A percentile compares a stretch with the other conserved stretches of the same genome.
These are phyloP conservation scores for Haematococcus lacustris DNA, from an alignment of 139 green algal genomes.

Conservation along the genomic window DNA sequence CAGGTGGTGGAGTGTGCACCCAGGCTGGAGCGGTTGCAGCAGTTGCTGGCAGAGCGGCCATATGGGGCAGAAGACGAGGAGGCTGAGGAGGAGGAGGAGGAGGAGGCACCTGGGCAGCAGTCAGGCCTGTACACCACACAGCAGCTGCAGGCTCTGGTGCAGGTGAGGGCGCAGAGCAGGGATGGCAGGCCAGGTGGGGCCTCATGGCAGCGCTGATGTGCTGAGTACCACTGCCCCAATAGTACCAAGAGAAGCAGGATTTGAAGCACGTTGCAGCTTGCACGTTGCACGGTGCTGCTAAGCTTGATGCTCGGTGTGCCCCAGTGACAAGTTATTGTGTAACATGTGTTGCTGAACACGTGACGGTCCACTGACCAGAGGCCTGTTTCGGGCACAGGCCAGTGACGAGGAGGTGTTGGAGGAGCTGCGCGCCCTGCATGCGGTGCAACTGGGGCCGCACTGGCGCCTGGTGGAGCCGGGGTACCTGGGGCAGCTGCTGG, in stretches of 20 bases:
- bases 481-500: constrained; percentile 47
- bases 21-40: constrained; percentile 16
- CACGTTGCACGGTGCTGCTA: too few species aligned
- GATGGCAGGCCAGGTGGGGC: background rate
- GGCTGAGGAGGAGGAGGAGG: constrained; percentile 9
- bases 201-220: background rate
- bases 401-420: constrained; percentile 34
- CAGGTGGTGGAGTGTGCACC: constrained; percentile 15
- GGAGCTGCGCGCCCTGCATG: constrained; percentile 24
- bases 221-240: background rate
- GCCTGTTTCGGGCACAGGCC: too few species aligned
- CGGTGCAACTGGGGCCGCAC: constrained; percentile 30
- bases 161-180: background rate
- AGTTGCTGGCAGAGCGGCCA: constrained; percentile 22
- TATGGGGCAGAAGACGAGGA: constrained; percentile 33
- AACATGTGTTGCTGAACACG: too few species aligned
- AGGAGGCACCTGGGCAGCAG: background rate
- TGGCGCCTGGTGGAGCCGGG: constrained; percentile 34
- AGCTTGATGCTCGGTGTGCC: too few species aligned
- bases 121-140: background rate
- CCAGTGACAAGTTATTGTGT: too few species aligned
- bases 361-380: too few species aligned
- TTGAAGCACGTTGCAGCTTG: background rate
- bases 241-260: background rate
- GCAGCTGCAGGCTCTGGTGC: background rate